Conservation (phyloP, 805 yeast genomes). For the Yarrowia sp. region DNA sequence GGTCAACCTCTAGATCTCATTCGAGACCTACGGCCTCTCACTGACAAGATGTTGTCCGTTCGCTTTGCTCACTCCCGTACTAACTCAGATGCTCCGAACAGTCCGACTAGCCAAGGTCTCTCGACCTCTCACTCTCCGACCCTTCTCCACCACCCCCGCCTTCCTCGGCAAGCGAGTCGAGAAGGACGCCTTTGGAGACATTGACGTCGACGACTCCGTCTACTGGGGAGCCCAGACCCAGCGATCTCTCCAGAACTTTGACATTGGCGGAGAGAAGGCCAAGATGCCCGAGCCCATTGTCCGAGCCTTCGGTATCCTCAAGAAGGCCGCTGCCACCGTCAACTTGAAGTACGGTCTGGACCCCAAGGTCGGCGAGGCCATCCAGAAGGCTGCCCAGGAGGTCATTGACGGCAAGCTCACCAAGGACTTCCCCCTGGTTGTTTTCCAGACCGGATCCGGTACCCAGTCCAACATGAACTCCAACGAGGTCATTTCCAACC, state of each 20-base stretch:
- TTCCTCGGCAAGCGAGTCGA: conserved; percentile 66
- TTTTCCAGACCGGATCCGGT: conserved; percentile 98
- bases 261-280: conserved; percentile 93
- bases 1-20: too few species aligned
- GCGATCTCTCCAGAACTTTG: conserved; percentile 90
- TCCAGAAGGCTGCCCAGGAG: conserved; percentile 93
- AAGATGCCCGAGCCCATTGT: conserved; percentile 90
- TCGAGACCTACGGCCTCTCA: too few species aligned
- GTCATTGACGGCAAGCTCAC: conserved; percentile 89
- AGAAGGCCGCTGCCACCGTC: conserved; percentile 93
- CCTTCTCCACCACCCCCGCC: conserved; percentile 42
- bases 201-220: conserved; percentile 82
- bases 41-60: too few species aligned
- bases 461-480: conserved; percentile 99
- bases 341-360: conserved; percentile 86
- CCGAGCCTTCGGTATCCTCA: conserved; percentile 89
- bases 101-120: conserved; percentile 29
- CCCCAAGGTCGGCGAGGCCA: conserved; percentile 81
- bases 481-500: conserved; percentile 96
- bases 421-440: conserved; percentile 97
- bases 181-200: conserved; percentile 96
- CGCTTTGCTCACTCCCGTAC: neutral
- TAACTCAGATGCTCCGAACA: conserved; percentile 31
- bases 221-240: conserved; percentile 99
- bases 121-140: conserved; percentile 31